Evolutionary conservation across 495 filamentous ascomycete species (phyloP), one percentile per base, ranked within the genome.

Genomic region (Jackrogersella minutella): DNA sequence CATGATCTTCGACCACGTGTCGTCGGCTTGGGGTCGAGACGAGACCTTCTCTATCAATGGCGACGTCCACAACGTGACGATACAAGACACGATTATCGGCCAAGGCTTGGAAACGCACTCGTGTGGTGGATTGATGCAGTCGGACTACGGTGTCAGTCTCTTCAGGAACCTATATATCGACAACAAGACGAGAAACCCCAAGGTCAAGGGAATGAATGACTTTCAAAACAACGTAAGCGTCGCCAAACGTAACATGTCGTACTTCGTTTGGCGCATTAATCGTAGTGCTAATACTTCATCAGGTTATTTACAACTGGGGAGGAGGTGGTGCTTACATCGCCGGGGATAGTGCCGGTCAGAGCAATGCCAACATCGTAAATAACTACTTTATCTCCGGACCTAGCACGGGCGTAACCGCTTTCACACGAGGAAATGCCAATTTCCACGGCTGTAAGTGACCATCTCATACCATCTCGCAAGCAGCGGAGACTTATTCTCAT

Each of bases 311-410:
- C 47, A 81, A 80, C 62, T 80, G 67, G 71, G 71, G 71, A 65
- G 62, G 72, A 58, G 63, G 76, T 54, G 53, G 79, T 56, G 51
- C 53, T 21, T 80, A 80, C 53, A 81, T 74, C 52, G 68, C 74
- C 2, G 77, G 69, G 10, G 73, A 81, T 40, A 74, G 76, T 16
- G 73, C 53, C 0, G 77, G 78, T 5, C 50, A 59, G 39, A 78
- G 73, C 34, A 67, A 70, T 24, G 73, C 73, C 24, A 75, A 81
- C 41, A 77, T 81, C 30, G 66, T 80, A 58, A 76, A 75, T 56
- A 81, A 80, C 58, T 78, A 80, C 55, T 80, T 80, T 69, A 81
- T 78, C 65, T 68, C 76, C 5, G 79, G 78, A 1, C 78, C 78
- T 2, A 76, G 66, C 50, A 77, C 78, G 16, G 76, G 68, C 33